Percentiles rank a stretch among this genome's conserved stretches.
phyloP scores from a whole-genome alignment of 2,329 filamentous ascomycete species.

The Cylindrodendrum hubeiense region DNA sequence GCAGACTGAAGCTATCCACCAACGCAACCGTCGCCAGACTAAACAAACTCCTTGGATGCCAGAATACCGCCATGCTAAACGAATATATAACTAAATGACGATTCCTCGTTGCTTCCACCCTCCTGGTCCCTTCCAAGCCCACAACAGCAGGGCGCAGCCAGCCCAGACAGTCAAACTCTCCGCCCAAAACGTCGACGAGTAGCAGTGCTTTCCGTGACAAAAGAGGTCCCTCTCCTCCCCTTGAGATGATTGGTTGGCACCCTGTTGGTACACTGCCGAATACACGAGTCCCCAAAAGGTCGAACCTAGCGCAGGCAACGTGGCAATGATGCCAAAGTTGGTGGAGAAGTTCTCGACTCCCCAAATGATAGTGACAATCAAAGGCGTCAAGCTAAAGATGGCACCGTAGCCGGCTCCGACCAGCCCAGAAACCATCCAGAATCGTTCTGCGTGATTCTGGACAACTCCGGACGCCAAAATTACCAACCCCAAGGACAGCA shows the following conservation, averaged over 20 bases:
- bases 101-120: constrained; percentile 85
- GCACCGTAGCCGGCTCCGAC: constrained; percentile 95
- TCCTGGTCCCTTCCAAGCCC: constrained; percentile 83
- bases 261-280: constrained; percentile 81
- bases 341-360: constrained; percentile 98
- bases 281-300: constrained; percentile 95
- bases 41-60: constrained; percentile 3
- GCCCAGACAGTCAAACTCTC: constrained; percentile 85
- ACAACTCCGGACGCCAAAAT: constrained; percentile 81
- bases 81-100: constrained; percentile 60
- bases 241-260: constrained; percentile 59
- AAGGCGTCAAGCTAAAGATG: constrained; percentile 88
- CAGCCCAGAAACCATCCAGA: constrained; percentile 86
- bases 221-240: constrained; percentile 63
- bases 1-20: background rate
- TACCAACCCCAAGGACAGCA: constrained; percentile 82
- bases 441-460: constrained; percentile 81
- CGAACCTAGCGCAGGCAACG: constrained; percentile 88
- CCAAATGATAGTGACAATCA: constrained; percentile 97
- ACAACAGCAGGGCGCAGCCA: constrained; percentile 78
- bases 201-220: constrained; percentile 87
- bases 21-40: background rate
- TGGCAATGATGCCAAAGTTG: constrained; percentile 96
- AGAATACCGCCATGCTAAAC: background rate
- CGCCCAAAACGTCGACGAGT: constrained; percentile 86